Conservation (phyloP, 129 eudicot genomes). For the Tagetes patula region DNA sequence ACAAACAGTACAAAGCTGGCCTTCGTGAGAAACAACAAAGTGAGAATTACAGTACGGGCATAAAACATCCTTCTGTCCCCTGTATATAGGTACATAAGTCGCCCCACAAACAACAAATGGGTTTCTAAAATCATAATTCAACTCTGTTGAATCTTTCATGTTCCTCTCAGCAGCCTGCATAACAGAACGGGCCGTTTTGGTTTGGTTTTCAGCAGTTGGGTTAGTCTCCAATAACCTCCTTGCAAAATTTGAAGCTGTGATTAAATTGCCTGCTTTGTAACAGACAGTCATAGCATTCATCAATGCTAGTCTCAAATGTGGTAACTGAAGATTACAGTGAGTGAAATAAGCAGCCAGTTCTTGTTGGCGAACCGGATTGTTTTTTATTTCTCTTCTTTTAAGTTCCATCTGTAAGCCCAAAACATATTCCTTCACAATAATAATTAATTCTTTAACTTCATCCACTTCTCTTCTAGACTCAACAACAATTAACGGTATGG, state of each 20-base stretch:
- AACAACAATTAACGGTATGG: slow-evolving; percentile 65
- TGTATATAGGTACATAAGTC: slow-evolving; percentile 67
- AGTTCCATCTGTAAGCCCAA: slow-evolving; percentile 69
- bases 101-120: slow-evolving; percentile 85
- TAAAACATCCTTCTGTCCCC: slow-evolving; percentile 69
- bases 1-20: slow-evolving; percentile 68
- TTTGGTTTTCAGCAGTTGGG: slow-evolving; percentile 59
- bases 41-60: slow-evolving; percentile 70
- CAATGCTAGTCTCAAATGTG: slow-evolving; percentile 63
- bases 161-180: slow-evolving; percentile 74
- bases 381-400: slow-evolving; percentile 64
- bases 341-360: slow-evolving; percentile 80
- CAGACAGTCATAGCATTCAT: slow-evolving; percentile 67
- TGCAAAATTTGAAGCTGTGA: slow-evolving; percentile 65
- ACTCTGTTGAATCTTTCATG: slow-evolving; percentile 53
- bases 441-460: slow-evolving; percentile 68
- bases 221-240: slow-evolving; percentile 67
- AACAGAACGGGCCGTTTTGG: slow-evolving; percentile 57
- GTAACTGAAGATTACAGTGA: slow-evolving; percentile 69
- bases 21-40: slow-evolving; percentile 67
- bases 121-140: slow-evolving; percentile 73
- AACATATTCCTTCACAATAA: slow-evolving; percentile 62
- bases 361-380: slow-evolving; percentile 62
- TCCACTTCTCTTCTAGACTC: slow-evolving; percentile 73
- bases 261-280: slow-evolving; percentile 51